Evolutionary conservation across 2,329 filamentous ascomycete genomes (phyloP).

Genomic region (Scedosporium apiospermum): DNA sequence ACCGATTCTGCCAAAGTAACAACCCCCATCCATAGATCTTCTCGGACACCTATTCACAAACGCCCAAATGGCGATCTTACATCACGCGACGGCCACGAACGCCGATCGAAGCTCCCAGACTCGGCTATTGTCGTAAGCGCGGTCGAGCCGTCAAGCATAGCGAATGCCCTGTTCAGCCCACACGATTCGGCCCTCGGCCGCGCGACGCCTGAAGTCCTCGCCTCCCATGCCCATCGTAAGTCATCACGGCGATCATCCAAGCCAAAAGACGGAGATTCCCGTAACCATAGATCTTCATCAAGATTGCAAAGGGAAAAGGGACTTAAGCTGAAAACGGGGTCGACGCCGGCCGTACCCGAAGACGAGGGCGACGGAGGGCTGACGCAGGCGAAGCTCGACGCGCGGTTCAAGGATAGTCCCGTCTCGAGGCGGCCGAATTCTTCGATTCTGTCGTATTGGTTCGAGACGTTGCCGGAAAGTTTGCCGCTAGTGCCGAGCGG

Average conservation of each 20-base stretch:
- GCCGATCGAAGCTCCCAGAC: background rate
- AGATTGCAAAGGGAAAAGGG: background rate
- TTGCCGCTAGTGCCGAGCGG: background rate
- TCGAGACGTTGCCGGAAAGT: slow-evolving; percentile 1
- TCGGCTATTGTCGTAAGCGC: slow-evolving; percentile 3
- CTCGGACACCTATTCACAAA: background rate
- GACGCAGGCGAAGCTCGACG: background rate
- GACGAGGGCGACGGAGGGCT: background rate
- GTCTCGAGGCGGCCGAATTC: background rate
- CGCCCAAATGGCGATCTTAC: background rate
- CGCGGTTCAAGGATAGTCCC: slow-evolving; percentile 3
- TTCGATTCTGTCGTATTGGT: slow-evolving; percentile 4
- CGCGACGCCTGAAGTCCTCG: background rate
- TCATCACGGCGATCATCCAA: background rate
- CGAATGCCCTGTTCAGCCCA: background rate
- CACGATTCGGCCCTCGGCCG: slow-evolving; percentile 3
- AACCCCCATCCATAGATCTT: background rate
- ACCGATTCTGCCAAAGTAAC: background rate
- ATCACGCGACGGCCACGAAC: background rate
- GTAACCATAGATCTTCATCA: background rate
- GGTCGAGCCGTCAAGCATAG: background rate
- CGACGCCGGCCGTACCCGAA: background rate
- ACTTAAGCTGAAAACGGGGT: background rate
- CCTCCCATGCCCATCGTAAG: background rate
- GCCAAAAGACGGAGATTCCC: background rate